Conservation (phyloP, 176 grass and related monocot species). For the Eleusine coracana region DNA sequence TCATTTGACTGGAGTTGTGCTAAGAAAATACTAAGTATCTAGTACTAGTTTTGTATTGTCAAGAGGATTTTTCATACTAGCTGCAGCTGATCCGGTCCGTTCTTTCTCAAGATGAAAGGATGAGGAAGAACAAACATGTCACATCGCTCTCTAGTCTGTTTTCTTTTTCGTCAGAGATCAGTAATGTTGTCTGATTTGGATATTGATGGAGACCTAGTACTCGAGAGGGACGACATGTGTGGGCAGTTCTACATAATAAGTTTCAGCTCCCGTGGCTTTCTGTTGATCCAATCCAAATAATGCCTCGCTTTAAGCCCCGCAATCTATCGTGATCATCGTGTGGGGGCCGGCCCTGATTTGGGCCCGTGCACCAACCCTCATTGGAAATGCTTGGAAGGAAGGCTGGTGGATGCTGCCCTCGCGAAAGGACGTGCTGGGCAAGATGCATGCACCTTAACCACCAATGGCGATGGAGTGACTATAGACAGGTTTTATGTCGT, state of each 20-base stretch:
- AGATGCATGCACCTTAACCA: conserved; percentile 61
- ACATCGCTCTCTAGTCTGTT: background rate
- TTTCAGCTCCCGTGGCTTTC: background rate
- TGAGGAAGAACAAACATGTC: conserved; percentile 34
- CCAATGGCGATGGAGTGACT: conserved; percentile 23
- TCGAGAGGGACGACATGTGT: conserved; percentile 9
- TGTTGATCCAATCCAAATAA: conserved; percentile 27
- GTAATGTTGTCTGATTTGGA: conserved; percentile 21
- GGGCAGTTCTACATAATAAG: background rate
- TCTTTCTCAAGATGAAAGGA: background rate
- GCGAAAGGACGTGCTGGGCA: conserved; percentile 23
- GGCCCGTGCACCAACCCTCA: conserved; percentile 39
- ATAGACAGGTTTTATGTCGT: background rate
- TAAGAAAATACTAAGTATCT: background rate
- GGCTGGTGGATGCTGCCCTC: conserved; percentile 55
- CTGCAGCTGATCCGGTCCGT: background rate
- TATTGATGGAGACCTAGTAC: background rate
- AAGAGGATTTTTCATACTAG: too few relatives aligned
- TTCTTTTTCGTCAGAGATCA: background rate
- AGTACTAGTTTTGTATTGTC: background rate
- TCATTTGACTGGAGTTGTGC: too few relatives aligned
- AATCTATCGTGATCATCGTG: conserved; percentile 25
- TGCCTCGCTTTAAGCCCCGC: conserved; percentile 30
- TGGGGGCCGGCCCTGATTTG: conserved; percentile 39
- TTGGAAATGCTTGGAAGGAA: conserved; percentile 39